Evolutionary conservation across 306 rosid genomes (phyloP).

Genomic region (Inga leiocalycina): DNA sequence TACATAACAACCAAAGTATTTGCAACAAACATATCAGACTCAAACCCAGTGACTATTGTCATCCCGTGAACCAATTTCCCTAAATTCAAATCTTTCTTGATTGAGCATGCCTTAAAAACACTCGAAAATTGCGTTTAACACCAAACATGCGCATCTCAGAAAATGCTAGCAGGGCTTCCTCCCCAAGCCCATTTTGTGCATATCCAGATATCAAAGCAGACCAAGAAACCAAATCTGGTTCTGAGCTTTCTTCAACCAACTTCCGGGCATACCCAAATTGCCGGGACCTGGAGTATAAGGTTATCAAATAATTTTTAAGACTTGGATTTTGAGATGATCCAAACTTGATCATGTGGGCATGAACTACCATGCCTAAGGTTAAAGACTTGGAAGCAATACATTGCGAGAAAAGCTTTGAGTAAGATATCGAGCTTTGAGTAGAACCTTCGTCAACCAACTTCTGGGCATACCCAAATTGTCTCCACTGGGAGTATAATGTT

Average conservation of each 20-base stretch:
- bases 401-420: constrained; percentile 55
- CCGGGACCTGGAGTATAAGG: constrained; percentile 50
- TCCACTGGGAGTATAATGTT: constrained; percentile 49
- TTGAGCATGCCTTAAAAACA: constrained; percentile 78
- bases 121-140: constrained; percentile 67
- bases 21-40: constrained; percentile 71
- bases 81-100: constrained; percentile 49
- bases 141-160: constrained; percentile 60
- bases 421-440: neutral
- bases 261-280: constrained; percentile 62
- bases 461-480: constrained; percentile 57
- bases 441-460: constrained; percentile 60
- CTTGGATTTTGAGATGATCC: constrained; percentile 52
- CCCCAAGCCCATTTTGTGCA: constrained; percentile 63
- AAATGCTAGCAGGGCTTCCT: constrained; percentile 64
- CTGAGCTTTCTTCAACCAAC: constrained; percentile 60
- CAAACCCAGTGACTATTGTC: constrained; percentile 68
- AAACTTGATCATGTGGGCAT: constrained; percentile 66
- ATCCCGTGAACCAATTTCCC: constrained; percentile 73
- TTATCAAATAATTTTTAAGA: constrained; percentile 54
- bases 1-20: constrained; percentile 88
- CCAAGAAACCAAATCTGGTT: constrained; percentile 74
- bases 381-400: constrained; percentile 59
- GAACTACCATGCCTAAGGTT: constrained; percentile 59
- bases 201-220: constrained; percentile 85